These are phyloP conservation scores for Cutaneotrichosporon sp. DNA, from an alignment of 1,284 basidiomycete genomes.

Conservation along the genomic window DNA sequence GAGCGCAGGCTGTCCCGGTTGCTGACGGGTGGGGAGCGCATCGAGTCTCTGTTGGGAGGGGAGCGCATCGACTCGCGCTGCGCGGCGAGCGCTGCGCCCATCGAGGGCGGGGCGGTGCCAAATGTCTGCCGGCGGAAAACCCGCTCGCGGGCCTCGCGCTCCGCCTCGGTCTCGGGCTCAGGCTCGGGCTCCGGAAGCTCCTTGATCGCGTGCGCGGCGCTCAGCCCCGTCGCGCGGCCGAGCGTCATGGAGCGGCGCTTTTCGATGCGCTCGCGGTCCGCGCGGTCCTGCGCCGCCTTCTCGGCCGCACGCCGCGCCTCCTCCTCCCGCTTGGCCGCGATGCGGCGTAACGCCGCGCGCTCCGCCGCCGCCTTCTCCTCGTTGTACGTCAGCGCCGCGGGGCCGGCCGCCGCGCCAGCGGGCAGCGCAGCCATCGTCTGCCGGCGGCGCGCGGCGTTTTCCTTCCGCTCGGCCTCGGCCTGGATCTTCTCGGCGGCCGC, in stretches of 20 bases:
- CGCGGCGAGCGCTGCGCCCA: not conserved
- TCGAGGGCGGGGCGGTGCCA: not conserved
- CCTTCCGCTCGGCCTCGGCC: conserved; percentile 7
- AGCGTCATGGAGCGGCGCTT: conserved; percentile 4
- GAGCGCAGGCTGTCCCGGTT: too few species aligned
- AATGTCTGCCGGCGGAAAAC: conserved; percentile 3
- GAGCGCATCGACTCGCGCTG: not conserved
- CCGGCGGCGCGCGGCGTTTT: not conserved
- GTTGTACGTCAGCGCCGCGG: conserved; percentile 2
- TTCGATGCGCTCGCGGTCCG: conserved; percentile 4
- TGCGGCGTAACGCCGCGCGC: not conserved
- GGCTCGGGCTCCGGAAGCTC: conserved; percentile 1
- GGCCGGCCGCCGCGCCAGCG: not conserved
- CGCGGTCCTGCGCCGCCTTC: conserved; percentile 7
- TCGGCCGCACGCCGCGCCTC: not conserved
- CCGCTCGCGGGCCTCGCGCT: conserved; percentile 1
- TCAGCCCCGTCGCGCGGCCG: conserved; percentile 4
- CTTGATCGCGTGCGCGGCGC: conserved; percentile 3
- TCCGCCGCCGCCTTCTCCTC: conserved; percentile 7
- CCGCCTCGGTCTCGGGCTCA: not conserved
- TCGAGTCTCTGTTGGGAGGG: not conserved
- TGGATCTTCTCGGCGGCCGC: conserved; percentile 3
- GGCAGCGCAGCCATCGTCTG: conserved; percentile 6
- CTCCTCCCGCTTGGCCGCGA: conserved; percentile 1
- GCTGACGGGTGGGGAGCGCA: too few species aligned